Base-by-base conservation (phyloP, 129 eudicot species). In the Cynara cardunculus region DNA sequence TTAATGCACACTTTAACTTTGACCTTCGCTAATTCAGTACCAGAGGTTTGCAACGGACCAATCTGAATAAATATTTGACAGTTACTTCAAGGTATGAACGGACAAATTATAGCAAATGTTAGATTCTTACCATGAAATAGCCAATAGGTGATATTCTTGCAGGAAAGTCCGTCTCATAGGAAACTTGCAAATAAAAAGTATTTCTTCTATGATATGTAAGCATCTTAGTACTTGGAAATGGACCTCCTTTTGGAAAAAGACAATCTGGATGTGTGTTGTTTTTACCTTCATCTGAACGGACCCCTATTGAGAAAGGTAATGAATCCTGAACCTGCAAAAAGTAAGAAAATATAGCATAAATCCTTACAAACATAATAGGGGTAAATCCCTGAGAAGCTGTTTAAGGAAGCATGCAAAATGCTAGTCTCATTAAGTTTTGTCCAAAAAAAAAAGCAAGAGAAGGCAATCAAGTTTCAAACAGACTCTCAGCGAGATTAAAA, bases 281-380 rank as follows among this genome's bases (percentile, higher is more conserved):
- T 2, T 89, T 86, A 44, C 82, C 85, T 79, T 86, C 84, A 72
- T 83, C 87, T 26, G 65, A 46, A 59, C 85, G 56, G 44, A 89
- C 56, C 21, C 88, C 93, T 74, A 95, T 83, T 11, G 97, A 86
- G 84, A 87, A 90, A 21, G 99, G 97, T 76, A 89, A 85, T 66
- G 82, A 78, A 77, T 95, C 97, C 83, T 84, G 81, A 71, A 92
- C 84, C 97, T 95, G 92, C 41, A 87, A 78, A 89, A 59, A 65
- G 59, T 26, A 76, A 30, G 35, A 82, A 69, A 80, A 61, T 9
- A 25, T 61, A 39, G 27, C 1, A 28, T 78, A 44, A 73, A 4
- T 25, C 39, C 7, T 18, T 18, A 71, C 21, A 25, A 53, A 30
- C 65, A 56, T 21, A 74, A 31, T 0, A 53, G 2, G 6, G 19